Evolutionary conservation across 208 protist genomes (phyloP).

Genomic region (Herpetomonas samuelpessoai): DNA sequence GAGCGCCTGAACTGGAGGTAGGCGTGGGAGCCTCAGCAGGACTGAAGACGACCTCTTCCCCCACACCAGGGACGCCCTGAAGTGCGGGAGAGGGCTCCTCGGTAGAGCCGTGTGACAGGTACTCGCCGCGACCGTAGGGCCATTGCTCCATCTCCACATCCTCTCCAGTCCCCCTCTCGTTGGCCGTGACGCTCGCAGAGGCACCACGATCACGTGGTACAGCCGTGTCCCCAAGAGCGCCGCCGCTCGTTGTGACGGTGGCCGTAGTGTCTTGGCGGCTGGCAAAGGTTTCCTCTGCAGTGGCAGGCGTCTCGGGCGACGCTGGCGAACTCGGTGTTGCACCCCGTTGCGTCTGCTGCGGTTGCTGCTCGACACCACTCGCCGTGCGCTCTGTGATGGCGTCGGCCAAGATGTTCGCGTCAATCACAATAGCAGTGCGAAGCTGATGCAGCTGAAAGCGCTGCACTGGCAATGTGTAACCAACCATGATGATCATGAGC

Average conservation of each 20-base stretch:
- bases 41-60: background rate
- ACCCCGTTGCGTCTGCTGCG: background rate
- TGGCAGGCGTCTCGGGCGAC: background rate
- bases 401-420: constrained; percentile 1
- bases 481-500: constrained; percentile 3
- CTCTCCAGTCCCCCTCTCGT: background rate
- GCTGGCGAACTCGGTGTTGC: background rate
- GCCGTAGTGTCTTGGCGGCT: background rate
- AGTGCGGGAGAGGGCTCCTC: too few species aligned
- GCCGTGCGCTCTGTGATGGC: background rate
- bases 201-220: too few species aligned
- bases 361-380: background rate
- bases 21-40: background rate
- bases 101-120: background rate
- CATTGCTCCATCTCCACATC: background rate
- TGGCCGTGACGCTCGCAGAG: too few species aligned
- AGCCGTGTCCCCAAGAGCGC: too few species aligned
- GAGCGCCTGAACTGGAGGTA: too few species aligned
- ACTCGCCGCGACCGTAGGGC: background rate
- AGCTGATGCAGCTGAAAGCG: background rate
- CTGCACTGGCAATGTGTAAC: background rate
- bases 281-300: background rate
- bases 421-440: background rate
- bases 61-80: too few species aligned
- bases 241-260: too few species aligned